phyloP scores from a whole-genome alignment of 345 rosid species.

The Noccaea caerulescens region DNA sequence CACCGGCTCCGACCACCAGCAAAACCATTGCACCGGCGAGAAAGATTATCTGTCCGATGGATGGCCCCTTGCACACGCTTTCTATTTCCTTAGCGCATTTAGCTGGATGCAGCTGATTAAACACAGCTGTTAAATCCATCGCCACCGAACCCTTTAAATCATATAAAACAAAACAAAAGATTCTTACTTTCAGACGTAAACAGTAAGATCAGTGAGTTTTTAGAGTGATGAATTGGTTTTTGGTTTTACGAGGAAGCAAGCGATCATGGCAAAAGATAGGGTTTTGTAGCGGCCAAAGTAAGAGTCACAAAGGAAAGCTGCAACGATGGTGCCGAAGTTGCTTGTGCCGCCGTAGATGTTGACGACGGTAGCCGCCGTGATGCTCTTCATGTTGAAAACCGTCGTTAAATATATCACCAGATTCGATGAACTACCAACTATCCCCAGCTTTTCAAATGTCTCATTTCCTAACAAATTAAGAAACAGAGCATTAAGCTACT shows the following conservation, averaged over 20 bases:
- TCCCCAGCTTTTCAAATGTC: constrained; percentile 70
- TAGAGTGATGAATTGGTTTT: neutral
- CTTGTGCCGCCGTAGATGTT: constrained; percentile 62
- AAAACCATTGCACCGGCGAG: constrained; percentile 56
- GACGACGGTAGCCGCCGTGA: constrained; percentile 60
- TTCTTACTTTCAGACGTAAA: neutral
- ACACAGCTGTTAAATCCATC: constrained; percentile 65
- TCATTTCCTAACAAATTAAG: constrained; percentile 59
- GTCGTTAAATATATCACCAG: constrained; percentile 61
- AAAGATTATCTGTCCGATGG: constrained; percentile 60
- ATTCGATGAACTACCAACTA: constrained; percentile 58
- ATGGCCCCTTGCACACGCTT: constrained; percentile 59
- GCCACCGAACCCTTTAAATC: constrained; percentile 58
- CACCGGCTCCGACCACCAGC: constrained; percentile 76
- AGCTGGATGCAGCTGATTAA: constrained; percentile 58
- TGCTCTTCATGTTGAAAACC: constrained; percentile 71
- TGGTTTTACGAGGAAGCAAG: constrained; percentile 61
- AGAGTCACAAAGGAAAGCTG: constrained; percentile 70
- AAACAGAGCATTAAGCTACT: constrained; percentile 11
- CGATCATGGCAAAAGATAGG: constrained; percentile 58
- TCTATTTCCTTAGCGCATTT: constrained; percentile 44
- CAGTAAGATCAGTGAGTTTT: neutral
- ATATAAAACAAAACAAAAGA: neutral
- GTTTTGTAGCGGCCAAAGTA: constrained; percentile 78
- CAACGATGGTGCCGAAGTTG: constrained; percentile 64